These are phyloP conservation scores for Globisporangium middletonii DNA, from an alignment of 352 stramenopile species.

Conservation along the genomic window DNA sequence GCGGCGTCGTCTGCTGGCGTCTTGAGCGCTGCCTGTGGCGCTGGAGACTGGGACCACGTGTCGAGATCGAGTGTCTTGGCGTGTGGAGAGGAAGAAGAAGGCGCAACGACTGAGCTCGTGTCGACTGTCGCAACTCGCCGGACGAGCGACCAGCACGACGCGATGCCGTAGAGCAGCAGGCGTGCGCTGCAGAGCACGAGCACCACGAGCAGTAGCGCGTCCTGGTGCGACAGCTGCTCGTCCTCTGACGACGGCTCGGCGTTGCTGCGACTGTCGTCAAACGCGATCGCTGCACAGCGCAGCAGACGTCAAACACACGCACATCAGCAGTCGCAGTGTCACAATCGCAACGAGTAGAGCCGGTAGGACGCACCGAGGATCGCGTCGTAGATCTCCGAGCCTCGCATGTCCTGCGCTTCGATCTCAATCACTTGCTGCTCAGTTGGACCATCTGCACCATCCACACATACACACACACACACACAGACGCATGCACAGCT, in stretches of 20 bases:
- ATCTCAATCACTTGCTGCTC: conserved; percentile 42
- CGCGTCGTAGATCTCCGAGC: conserved; percentile 43
- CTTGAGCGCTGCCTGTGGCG: no score
- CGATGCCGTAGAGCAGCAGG: conserved; percentile 19
- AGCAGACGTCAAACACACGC: background rate
- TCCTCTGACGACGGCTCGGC: conserved; percentile 5
- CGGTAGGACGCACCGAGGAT: conserved; percentile 21
- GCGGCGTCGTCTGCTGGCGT: background rate
- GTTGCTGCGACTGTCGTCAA: conserved; percentile 7
- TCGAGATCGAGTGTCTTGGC: background rate
- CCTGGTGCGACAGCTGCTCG: conserved; percentile 35
- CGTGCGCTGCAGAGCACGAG: conserved; percentile 25
- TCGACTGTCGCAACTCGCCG: background rate
- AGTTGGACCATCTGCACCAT: conserved; percentile 28
- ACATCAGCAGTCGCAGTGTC: background rate
- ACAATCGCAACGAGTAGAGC: background rate
- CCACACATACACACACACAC: conserved; percentile 4
- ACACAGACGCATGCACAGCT: background rate
- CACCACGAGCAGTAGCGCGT: conserved; percentile 35
- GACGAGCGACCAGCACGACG: conserved; percentile 25
- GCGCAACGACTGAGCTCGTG: background rate
- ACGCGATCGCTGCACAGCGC: conserved; percentile 7
- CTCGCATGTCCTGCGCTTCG: conserved; percentile 42
- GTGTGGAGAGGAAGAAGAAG: no score
- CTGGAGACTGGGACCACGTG: background rate